Conservation (phyloP, 2,329 filamentous ascomycete genomes). For the Gnomoniopsis sp. region DNA sequence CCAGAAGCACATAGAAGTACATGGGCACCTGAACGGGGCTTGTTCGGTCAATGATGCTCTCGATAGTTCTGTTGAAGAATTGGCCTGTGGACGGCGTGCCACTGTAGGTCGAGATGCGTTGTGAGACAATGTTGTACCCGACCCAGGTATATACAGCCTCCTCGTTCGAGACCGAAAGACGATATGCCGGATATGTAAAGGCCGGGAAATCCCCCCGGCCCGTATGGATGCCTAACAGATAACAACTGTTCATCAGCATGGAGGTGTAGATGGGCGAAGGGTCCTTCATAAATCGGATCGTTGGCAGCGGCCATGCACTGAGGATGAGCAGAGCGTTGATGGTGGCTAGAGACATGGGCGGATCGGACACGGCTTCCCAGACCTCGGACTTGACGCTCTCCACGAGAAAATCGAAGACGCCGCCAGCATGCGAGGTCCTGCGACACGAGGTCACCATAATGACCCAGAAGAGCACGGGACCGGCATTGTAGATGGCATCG, state of each 20-base stretch:
- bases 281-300: conserved; percentile 48
- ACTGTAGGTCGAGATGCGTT: conserved; percentile 38
- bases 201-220: conserved; percentile 48
- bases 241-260: conserved; percentile 44
- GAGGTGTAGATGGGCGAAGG: conserved; percentile 45
- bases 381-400: conserved; percentile 46
- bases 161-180: conserved; percentile 44
- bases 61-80: conserved; percentile 47
- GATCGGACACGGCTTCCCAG: conserved; percentile 38
- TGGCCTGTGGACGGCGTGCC: conserved; percentile 43
- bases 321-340: conserved; percentile 51
- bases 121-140: conserved; percentile 49
- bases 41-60: conserved; percentile 39
- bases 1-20: conserved; percentile 43
- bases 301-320: conserved; percentile 49
- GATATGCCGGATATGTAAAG: conserved; percentile 42
- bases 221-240: conserved; percentile 49
- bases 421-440: conserved; percentile 42
- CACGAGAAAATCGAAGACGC: conserved; percentile 40
- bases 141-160: conserved; percentile 53
- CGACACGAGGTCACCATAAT: conserved; percentile 48
- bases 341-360: conserved; percentile 42
- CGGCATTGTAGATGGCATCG: conserved; percentile 46
- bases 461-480: conserved; percentile 52
- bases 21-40: conserved; percentile 38